Conservation (phyloP, 441 rosid genomes). For the Erodium chrysanthum region DNA sequence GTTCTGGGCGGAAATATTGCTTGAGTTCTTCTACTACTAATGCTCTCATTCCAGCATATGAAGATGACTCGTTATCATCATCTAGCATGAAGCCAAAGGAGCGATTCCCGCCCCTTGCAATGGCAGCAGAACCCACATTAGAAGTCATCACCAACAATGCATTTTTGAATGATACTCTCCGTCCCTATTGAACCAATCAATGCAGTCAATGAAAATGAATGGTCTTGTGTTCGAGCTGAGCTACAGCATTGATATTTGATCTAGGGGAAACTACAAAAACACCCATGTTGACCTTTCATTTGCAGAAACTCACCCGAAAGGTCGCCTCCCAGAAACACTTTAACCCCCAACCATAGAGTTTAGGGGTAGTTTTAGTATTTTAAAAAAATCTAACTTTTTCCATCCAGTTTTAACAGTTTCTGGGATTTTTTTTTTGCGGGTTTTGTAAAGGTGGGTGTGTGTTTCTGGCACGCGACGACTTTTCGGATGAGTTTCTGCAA, state of each 20-base stretch:
- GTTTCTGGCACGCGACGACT: too few species aligned
- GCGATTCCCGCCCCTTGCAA: constrained; percentile 52
- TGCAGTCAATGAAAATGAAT: neutral
- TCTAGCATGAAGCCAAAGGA: constrained; percentile 49
- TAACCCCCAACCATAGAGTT: too few species aligned
- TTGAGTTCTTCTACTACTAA: constrained; percentile 57
- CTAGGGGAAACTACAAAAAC: too few species aligned
- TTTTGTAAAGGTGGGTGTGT: too few species aligned
- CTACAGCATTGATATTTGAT: neutral
- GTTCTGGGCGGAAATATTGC: constrained; percentile 62
- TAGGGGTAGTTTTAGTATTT: too few species aligned
- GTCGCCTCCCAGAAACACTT: too few species aligned
- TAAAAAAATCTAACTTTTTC: too few species aligned
- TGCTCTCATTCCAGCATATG: constrained; percentile 55
- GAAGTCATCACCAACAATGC: constrained; percentile 70
- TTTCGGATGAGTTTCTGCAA: too few species aligned
- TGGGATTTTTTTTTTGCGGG: too few species aligned
- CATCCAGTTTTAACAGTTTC: too few species aligned
- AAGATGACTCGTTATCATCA: constrained; percentile 36
- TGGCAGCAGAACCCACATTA: constrained; percentile 55
- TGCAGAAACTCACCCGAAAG: neutral
- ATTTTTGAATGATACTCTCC: constrained; percentile 66
- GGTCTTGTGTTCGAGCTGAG: neutral
- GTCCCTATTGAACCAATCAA: constrained; percentile 38
- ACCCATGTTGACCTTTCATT: too few species aligned